Conservation (phyloP, 164 flowering plant species). For the Macadamia tetraphylla region DNA sequence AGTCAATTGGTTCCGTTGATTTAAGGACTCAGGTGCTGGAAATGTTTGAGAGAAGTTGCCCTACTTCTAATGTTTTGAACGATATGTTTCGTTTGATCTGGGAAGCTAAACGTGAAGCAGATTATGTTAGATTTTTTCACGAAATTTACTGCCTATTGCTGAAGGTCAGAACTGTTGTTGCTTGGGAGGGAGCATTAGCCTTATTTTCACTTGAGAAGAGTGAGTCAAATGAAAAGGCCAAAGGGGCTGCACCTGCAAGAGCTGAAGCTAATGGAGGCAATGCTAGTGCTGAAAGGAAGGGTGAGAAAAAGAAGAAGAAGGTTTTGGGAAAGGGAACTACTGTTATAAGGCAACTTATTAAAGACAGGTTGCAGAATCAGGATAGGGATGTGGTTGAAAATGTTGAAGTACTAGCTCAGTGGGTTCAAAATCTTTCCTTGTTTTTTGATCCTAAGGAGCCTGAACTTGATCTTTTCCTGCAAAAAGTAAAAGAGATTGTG, state of each 20-base stretch:
- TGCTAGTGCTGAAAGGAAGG: slow-evolving; percentile 35
- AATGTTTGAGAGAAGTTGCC: slow-evolving; percentile 29
- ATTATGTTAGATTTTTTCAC: slow-evolving; percentile 31
- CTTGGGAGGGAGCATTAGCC: slow-evolving; percentile 67
- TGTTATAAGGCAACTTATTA: slow-evolving; percentile 47
- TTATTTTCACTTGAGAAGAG: slow-evolving; percentile 42
- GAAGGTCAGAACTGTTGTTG: slow-evolving; percentile 43
- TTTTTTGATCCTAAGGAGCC: slow-evolving; percentile 50
- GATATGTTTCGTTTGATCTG: slow-evolving; percentile 13
- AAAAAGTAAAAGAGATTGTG: slow-evolving; percentile 69
- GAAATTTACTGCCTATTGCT: slow-evolving; percentile 34
- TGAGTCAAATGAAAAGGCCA: slow-evolving; percentile 25
- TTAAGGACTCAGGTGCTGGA: slow-evolving; percentile 23
- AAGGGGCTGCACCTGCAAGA: slow-evolving; percentile 9
- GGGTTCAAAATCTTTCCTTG: slow-evolving; percentile 31
- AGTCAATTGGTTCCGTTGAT: slow-evolving; percentile 19
- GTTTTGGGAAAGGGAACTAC: slow-evolving; percentile 79
- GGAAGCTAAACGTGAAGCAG: slow-evolving; percentile 25
- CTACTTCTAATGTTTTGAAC: slow-evolving; percentile 25
- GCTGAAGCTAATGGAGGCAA: slow-evolving; percentile 26
- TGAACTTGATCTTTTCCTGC: slow-evolving; percentile 39
- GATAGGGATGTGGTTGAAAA: slow-evolving; percentile 15
- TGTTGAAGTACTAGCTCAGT: slow-evolving; percentile 21
- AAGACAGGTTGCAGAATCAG: slow-evolving; percentile 35
- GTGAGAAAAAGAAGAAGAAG: slow-evolving; percentile 64